Base-by-base conservation (phyloP, 1,284 basidiomycete species). In the Heterobasidion irregulare region DNA sequence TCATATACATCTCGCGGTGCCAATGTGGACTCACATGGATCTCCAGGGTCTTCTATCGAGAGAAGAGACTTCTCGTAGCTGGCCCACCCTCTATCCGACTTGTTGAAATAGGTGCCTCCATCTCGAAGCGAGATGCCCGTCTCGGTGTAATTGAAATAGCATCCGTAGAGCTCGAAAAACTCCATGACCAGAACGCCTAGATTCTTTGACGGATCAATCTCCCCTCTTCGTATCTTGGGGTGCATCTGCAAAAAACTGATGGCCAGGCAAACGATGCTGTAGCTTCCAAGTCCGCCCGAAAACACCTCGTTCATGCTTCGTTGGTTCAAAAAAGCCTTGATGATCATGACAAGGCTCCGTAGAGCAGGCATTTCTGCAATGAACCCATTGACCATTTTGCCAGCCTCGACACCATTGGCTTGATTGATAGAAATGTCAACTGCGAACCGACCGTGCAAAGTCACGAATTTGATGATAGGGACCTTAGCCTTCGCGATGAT, bases 301-400 rank as follows among this genome's bases (percentile, higher is more conserved):
- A 88, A 98, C 12, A 98, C 96, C 70, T 99, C 96, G 68, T 98
- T 98, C 92, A 98, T 92, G 32, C 83, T 85, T 43, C 96, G 77
- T 67, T 98, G 93, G 60, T 80, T 82, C 55, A 99, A 77, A 68
- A 98, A 96, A 5, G 88, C 82, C 72, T 99, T 99, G 64, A 91
- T 84, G 58, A 96, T 82, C 65, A 98, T 73, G 32, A 95, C 85
- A 38, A 98, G 82, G 56, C 81, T 82, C 33, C 89, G 84, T 10
- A 96, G 72, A 0, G 91, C 92, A 34, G 84, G 83, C 65, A 93
- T 76, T 53, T 88, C 77, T 47, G 76, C 72, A 33, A 97, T 74
- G 68, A 94, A 95, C 2, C 83, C 82, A 56, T 86, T 89, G 65
- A 98, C 82, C 59, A 96, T 91, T 53, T 81, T 76, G 1, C 91